Conservation (phyloP, 148 eudicot genomes). For the Limonium bicolor region DNA sequence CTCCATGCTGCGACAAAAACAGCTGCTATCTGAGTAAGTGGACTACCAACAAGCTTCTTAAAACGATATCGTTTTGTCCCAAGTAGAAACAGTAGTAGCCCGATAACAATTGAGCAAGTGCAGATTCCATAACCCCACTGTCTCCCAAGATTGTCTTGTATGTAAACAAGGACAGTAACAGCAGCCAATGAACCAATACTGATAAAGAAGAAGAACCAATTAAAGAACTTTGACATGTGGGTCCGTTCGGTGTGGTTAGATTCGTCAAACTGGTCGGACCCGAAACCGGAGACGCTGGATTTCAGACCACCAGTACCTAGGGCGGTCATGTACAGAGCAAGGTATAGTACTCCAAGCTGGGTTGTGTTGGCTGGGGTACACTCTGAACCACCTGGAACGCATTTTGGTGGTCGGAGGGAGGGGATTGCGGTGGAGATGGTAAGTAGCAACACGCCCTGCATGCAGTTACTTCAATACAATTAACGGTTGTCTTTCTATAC, state of each 20-base stretch:
- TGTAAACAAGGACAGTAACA: slow-evolving; percentile 7
- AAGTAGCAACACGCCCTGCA: slow-evolving; percentile 24
- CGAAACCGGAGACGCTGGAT: slow-evolving; percentile 58
- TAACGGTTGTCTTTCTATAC: too few species aligned
- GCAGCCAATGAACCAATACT: slow-evolving; percentile 6
- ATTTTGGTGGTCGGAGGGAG: slow-evolving; percentile 20
- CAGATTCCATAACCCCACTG: slow-evolving; percentile 14
- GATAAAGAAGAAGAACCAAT: slow-evolving; percentile 29
- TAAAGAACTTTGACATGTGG: slow-evolving; percentile 43
- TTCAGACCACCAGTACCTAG: slow-evolving; percentile 62
- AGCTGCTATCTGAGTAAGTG: slow-evolving; percentile 31
- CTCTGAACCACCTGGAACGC: slow-evolving; percentile 6
- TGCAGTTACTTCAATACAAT: too few species aligned
- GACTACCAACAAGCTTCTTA: slow-evolving; percentile 29
- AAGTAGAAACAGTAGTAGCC: slow-evolving; percentile 14
- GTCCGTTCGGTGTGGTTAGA: slow-evolving; percentile 20
- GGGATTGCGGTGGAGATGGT: slow-evolving; percentile 25
- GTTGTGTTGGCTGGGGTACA: slow-evolving; percentile 13
- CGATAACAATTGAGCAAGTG: slow-evolving; percentile 15
- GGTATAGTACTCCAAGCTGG: slow-evolving; percentile 32
- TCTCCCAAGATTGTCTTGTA: slow-evolving; percentile 8
- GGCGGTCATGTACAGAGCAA: slow-evolving; percentile 45
- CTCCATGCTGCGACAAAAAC: slow-evolving; percentile 28
- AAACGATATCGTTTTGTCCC: slow-evolving; percentile 32
- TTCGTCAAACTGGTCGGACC: slow-evolving; percentile 61